These are phyloP conservation scores for Bipolaris sorokiniana DNA, from an alignment of 2,329 filamentous ascomycete genomes.

Conservation along the genomic window DNA sequence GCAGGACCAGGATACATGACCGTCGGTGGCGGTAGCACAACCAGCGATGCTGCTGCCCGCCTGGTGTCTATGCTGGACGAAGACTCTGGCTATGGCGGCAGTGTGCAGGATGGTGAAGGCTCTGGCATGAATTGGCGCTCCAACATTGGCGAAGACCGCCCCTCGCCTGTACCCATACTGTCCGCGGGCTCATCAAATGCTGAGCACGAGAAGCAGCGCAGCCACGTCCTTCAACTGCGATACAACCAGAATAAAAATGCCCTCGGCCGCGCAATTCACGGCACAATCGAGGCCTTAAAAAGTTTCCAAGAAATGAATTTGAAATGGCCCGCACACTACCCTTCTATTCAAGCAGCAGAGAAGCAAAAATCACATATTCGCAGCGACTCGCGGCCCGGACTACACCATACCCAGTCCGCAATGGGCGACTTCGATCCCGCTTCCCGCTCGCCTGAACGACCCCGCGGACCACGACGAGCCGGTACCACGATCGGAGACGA, in stretches of 20 bases:
- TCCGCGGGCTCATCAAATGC: constrained; percentile 56
- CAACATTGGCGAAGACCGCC: constrained; percentile 62
- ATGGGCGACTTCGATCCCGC: constrained; percentile 56
- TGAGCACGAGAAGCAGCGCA: constrained; percentile 71
- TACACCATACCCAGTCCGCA: constrained; percentile 69
- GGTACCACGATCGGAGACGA: constrained; percentile 70
- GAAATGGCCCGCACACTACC: constrained; percentile 94
- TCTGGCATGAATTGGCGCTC: constrained; percentile 60
- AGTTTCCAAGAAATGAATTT: constrained; percentile 87
- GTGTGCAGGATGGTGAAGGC: constrained; percentile 69
- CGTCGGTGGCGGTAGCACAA: constrained; percentile 80
- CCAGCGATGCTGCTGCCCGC: constrained; percentile 74
- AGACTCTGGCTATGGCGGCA: constrained; percentile 92
- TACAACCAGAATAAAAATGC: constrained; percentile 92
- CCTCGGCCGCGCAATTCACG: constrained; percentile 85
- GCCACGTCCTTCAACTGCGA: constrained; percentile 88
- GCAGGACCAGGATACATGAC: constrained; percentile 77
- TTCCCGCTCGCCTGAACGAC: constrained; percentile 53
- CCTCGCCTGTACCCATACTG: constrained; percentile 59
- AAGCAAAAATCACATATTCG: constrained; percentile 51
- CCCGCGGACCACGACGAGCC: constrained; percentile 67
- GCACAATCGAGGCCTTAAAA: constrained; percentile 82
- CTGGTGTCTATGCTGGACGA: constrained; percentile 81
- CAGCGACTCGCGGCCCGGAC: constrained; percentile 64
- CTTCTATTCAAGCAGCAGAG: constrained; percentile 68